Conservation (phyloP, 2,329 filamentous ascomycete species). For the Alternaria brassicicola region DNA sequence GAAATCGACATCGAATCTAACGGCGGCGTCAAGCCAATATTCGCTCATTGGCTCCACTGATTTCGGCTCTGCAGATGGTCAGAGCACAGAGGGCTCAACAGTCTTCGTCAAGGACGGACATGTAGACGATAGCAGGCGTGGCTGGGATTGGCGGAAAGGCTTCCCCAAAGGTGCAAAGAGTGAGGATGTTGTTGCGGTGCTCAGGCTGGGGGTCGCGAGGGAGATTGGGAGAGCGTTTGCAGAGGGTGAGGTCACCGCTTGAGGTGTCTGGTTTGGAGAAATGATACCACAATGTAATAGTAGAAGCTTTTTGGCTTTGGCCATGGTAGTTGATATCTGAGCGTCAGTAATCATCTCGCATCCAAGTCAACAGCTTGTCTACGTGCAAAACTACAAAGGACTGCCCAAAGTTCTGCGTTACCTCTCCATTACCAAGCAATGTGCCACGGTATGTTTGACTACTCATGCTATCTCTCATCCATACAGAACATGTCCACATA, state of each 20-base stretch:
- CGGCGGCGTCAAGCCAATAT: slow-evolving; percentile 65
- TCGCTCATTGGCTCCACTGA: slow-evolving; percentile 76
- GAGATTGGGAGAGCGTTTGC: slow-evolving; percentile 75
- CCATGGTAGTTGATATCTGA: not conserved
- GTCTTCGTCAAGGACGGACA: slow-evolving; percentile 50
- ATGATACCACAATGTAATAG: slow-evolving; percentile 5
- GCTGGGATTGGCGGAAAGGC: slow-evolving; percentile 74
- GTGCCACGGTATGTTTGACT: not conserved
- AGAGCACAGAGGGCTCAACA: slow-evolving; percentile 54
- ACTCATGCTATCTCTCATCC: no score
- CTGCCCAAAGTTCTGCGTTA: not conserved
- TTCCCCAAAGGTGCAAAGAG: slow-evolving; percentile 65
- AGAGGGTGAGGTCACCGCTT: slow-evolving; percentile 62
- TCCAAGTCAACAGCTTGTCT: not conserved
- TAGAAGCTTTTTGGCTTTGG: not conserved
- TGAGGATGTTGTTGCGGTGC: slow-evolving; percentile 71
- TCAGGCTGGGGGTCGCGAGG: slow-evolving; percentile 75
- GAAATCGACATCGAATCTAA: slow-evolving; percentile 61
- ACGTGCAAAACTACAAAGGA: not conserved
- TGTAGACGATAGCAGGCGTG: slow-evolving; percentile 58
- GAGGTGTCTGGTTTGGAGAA: not conserved
- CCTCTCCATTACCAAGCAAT: not conserved
- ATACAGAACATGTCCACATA: not conserved
- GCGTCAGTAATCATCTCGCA: not conserved
- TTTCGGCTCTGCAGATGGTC: slow-evolving; percentile 57